phyloP scores from a whole-genome alignment of 148 eudicot species.

The Vaccinium vitisidaea region DNA sequence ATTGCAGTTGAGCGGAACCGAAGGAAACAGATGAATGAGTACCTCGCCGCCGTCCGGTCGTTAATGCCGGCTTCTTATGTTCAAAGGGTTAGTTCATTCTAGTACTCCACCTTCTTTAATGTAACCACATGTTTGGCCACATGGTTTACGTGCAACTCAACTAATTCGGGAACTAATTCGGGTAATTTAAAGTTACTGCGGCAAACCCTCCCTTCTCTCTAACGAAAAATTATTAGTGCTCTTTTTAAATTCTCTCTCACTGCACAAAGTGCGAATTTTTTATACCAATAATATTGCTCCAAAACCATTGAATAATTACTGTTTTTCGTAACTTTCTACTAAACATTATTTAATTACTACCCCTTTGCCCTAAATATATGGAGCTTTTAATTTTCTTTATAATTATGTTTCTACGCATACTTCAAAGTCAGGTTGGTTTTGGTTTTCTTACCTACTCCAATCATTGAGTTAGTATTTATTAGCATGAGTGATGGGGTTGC shows the following conservation, averaged over 20 bases:
- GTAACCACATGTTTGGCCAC: no score
- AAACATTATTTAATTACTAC: not conserved
- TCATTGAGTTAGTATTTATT: not conserved
- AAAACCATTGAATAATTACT: not conserved
- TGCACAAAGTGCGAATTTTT: not conserved
- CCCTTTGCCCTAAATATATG: not conserved
- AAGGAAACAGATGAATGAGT: slow-evolving; percentile 86
- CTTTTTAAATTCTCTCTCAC: no score
- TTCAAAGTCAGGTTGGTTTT: not conserved
- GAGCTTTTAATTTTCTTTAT: not conserved
- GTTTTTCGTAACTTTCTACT: not conserved
- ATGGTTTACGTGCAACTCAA: no score
- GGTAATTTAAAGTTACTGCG: no score
- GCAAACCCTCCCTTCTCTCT: not conserved
- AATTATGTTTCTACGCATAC: not conserved
- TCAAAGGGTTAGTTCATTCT: slow-evolving; percentile 53
- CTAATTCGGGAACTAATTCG: no score
- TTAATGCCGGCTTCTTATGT: slow-evolving; percentile 80
- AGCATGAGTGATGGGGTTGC: not conserved
- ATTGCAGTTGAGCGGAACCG: slow-evolving; percentile 90
- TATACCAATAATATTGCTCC: not conserved
- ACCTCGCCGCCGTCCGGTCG: slow-evolving; percentile 67
- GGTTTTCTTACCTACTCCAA: not conserved
- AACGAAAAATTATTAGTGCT: not conserved
- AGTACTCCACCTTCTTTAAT: not conserved